A percentile compares a stretch with the other conserved stretches of the same genome.
phyloP scores from a whole-genome alignment of 352 stramenopile species.

The Pelagophyceae sp. region DNA sequence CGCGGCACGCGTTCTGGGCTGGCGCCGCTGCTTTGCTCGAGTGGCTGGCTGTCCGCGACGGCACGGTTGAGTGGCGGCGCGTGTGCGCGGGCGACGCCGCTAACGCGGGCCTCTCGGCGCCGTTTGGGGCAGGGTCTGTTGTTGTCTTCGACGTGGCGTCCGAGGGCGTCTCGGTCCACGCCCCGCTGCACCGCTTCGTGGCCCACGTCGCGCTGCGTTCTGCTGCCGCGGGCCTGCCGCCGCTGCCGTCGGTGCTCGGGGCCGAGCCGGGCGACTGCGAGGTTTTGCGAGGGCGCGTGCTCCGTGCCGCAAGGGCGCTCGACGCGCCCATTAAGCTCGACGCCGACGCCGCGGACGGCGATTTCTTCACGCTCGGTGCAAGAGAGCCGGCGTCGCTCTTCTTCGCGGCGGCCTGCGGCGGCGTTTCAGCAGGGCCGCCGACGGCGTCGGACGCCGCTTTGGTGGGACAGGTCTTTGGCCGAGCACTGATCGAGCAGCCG shows the following conservation, averaged over 20 bases:
- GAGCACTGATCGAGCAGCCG: conserved; percentile 42
- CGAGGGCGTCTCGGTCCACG: conserved; percentile 58
- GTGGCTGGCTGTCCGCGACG: neutral
- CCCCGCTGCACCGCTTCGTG: conserved; percentile 54
- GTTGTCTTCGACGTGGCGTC: conserved; percentile 76
- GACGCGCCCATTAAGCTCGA: neutral
- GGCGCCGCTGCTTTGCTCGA: neutral
- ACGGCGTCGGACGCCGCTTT: neutral
- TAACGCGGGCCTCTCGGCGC: conserved; percentile 76
- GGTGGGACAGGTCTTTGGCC: neutral
- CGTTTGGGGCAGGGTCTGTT: conserved; percentile 81
- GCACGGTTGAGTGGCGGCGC: neutral
- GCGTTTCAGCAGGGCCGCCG: neutral
- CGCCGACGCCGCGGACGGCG: neutral
- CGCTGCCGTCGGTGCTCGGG: neutral
- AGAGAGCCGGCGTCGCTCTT: neutral
- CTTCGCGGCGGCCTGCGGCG: too few relatives aligned
- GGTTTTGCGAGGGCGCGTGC: neutral
- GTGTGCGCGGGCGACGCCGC: conserved; percentile 36
- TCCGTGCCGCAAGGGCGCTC: neutral
- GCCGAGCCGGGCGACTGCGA: neutral
- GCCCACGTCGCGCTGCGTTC: conserved; percentile 20
- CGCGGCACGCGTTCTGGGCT: neutral
- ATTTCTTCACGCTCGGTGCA: neutral
- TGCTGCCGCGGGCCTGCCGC: neutral